Conservation (phyloP, 2,329 filamentous ascomycete species). For the Diplodia mutila region DNA sequence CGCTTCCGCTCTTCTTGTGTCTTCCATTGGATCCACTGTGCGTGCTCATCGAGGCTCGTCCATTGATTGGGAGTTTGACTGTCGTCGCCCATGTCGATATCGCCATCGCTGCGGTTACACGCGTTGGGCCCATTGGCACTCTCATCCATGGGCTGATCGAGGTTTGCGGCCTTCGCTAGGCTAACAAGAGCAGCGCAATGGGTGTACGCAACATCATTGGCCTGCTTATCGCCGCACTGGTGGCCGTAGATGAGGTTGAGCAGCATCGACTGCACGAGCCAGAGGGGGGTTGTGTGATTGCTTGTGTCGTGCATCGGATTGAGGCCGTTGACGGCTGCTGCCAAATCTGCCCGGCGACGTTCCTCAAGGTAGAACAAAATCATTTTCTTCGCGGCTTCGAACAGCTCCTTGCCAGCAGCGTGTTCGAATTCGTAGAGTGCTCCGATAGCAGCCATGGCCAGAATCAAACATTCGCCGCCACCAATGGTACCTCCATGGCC, state of each 20-base stretch:
- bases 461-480: conserved; percentile 81
- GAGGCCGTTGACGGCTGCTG: conserved; percentile 59
- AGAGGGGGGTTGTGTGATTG: conserved; percentile 78
- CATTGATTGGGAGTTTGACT: conserved; percentile 30
- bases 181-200: conserved; percentile 91
- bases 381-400: conserved; percentile 93
- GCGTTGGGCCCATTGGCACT: conserved; percentile 28
- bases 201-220: conserved; percentile 88
- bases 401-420: conserved; percentile 78
- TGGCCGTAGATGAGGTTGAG: conserved; percentile 95
- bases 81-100: conserved; percentile 62
- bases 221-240: conserved; percentile 88
- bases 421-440: conserved; percentile 87
- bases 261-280: conserved; percentile 96
- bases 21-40: conserved; percentile 92
- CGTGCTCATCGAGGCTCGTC: conserved; percentile 57
- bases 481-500: conserved; percentile 63
- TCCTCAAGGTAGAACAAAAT: conserved; percentile 92
- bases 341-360: conserved; percentile 81
- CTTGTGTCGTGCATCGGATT: conserved; percentile 60
- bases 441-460: conserved; percentile 86
- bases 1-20: conserved; percentile 86
- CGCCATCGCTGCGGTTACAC: conserved; percentile 37
- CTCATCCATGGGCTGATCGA: conserved; percentile 54
- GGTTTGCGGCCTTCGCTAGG: conserved; percentile 83